phyloP scores from a whole-genome alignment of 1,139 yeast genomes.

The Sugiyamaella japonica region DNA sequence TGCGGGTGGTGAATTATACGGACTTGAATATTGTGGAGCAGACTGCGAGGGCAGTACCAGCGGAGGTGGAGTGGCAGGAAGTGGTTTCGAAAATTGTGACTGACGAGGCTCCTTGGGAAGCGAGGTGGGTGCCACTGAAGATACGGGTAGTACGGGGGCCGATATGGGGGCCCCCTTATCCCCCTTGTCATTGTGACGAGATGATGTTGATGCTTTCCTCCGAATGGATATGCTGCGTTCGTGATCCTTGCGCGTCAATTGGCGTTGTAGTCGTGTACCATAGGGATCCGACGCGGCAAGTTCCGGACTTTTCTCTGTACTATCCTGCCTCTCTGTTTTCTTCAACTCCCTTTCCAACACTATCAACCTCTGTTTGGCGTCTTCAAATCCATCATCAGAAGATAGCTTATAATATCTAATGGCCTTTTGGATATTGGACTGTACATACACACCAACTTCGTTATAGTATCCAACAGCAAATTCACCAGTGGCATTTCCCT shows the following conservation, averaged over 20 bases:
- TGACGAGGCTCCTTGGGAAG: not conserved
- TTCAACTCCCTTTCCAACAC: conserved; percentile 25
- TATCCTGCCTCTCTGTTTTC: not conserved
- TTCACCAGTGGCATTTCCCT: conserved; percentile 40
- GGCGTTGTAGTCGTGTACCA: conserved; percentile 21
- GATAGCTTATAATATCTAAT: conserved; percentile 37
- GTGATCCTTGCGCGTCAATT: conserved; percentile 33
- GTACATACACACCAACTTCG: conserved; percentile 44
- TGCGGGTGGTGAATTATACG: conserved; percentile 12
- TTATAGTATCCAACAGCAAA: conserved; percentile 45
- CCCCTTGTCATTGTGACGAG: not conserved
- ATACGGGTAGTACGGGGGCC: not conserved
- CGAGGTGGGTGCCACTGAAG: not conserved
- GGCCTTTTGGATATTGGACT: conserved; percentile 36
- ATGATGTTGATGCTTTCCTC: conserved; percentile 22
- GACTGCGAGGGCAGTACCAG: conserved; percentile 1
- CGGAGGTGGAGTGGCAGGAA: conserved; percentile 17
- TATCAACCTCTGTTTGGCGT: conserved; percentile 38
- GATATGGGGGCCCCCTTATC: too few relatives aligned
- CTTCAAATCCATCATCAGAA: conserved; percentile 37
- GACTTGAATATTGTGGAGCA: not conserved
- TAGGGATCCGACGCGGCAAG: not conserved
- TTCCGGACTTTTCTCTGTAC: not conserved
- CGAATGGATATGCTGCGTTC: conserved; percentile 30
- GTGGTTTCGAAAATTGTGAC: not conserved